Conservation (phyloP, 345 rosid species). For the Ceriops decandra region DNA sequence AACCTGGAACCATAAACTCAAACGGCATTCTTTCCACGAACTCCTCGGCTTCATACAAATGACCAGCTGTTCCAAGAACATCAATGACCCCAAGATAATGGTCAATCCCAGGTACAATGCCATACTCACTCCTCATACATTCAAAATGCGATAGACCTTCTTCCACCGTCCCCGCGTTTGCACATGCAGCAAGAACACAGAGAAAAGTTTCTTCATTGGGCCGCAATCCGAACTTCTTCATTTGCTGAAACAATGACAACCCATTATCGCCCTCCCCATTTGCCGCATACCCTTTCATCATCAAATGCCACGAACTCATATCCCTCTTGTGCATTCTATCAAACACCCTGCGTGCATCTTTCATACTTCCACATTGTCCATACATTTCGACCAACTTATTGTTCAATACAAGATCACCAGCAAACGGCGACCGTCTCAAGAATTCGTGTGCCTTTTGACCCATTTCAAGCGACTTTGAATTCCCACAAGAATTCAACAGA, state of each 20-base stretch:
- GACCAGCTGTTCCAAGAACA: conserved; percentile 39
- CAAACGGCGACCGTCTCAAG: conserved; percentile 34
- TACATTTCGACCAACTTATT: conserved; percentile 35
- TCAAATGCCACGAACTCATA: conserved; percentile 38
- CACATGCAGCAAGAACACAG: conserved; percentile 41
- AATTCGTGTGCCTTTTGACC: conserved; percentile 35
- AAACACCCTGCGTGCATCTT: conserved; percentile 47
- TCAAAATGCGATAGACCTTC: conserved; percentile 37
- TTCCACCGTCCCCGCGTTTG: conserved; percentile 33
- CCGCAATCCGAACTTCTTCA: conserved; percentile 31
- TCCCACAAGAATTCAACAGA: conserved; percentile 34
- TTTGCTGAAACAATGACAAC: conserved; percentile 39
- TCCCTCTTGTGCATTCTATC: conserved; percentile 48
- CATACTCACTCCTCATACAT: conserved; percentile 37
- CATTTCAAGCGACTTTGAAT: conserved; percentile 34
- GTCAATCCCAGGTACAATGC: conserved; percentile 33
- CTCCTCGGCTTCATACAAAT: conserved; percentile 47
- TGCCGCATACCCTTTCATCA: conserved; percentile 43
- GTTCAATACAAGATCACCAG: conserved; percentile 28
- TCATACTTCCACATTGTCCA: conserved; percentile 30
- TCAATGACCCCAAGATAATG: conserved; percentile 41
- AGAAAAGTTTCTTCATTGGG: conserved; percentile 32
- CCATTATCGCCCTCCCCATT: conserved; percentile 43
- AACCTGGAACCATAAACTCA: conserved; percentile 35
- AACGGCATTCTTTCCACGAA: conserved; percentile 46